phyloP scores from a whole-genome alignment of 192 early-diverging fungal species.

The Gigaspora rosea region DNA sequence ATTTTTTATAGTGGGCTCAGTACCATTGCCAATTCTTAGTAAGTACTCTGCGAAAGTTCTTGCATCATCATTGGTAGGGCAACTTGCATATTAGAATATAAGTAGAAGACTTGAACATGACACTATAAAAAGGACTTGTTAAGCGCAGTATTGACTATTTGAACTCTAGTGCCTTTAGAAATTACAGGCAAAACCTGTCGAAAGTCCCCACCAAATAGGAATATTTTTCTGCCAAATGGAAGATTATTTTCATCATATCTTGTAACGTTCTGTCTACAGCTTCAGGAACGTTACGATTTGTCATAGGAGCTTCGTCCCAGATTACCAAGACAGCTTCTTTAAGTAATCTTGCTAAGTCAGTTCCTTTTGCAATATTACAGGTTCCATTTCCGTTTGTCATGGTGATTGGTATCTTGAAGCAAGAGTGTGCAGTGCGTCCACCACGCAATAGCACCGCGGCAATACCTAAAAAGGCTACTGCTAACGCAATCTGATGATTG shows the following conservation, averaged over 20 bases:
- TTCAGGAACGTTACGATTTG: neutral
- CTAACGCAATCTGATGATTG: neutral
- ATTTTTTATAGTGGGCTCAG: no score
- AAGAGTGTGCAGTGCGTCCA: neutral
- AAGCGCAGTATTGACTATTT: conserved; percentile 22
- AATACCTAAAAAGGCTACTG: neutral
- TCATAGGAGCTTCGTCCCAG: neutral
- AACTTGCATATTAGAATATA: conserved; percentile 36
- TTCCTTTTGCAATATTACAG: neutral
- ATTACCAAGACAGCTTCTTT: neutral
- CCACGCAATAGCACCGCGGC: neutral
- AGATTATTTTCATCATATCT: neutral
- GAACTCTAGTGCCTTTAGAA: conserved; percentile 2
- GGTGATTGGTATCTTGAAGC: no score
- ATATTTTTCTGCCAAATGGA: conserved; percentile 14
- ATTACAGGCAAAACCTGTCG: conserved; percentile 31
- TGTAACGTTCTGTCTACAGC: neutral
- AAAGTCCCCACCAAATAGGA: conserved; percentile 29
- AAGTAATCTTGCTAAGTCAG: neutral
- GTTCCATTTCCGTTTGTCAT: neutral
- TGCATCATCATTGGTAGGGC: neutral
- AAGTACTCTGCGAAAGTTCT: conserved; percentile 24
- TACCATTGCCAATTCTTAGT: no score
- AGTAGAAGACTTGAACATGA: conserved; percentile 21
- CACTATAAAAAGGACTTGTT: conserved; percentile 33